Evolutionary conservation across 768 basidiomycete genomes (phyloP).

Genomic region (Suillus placidus): DNA sequence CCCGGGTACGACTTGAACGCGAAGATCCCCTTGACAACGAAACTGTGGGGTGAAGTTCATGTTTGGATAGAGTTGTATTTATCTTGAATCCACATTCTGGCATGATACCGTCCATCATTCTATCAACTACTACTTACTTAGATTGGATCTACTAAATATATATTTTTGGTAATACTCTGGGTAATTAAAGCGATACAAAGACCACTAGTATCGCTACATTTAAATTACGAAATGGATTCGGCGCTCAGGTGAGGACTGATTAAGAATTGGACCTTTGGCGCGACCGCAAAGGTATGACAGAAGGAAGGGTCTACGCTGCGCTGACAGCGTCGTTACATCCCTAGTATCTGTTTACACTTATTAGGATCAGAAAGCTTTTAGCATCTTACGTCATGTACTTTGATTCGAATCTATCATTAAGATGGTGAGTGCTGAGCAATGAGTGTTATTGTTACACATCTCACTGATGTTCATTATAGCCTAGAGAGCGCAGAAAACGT

Average conservation of each 20-base stretch:
- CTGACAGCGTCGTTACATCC: too few relatives aligned
- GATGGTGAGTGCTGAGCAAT: constrained; percentile 34
- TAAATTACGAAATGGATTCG: background rate
- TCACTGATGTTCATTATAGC: constrained; percentile 29
- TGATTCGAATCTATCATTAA: background rate
- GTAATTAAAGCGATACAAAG: background rate
- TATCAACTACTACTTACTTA: background rate
- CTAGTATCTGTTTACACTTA: background rate
- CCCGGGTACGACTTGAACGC: constrained; percentile 13
- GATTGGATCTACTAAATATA: background rate
- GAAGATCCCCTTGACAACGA: constrained; percentile 15
- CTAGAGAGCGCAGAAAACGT: constrained; percentile 44
- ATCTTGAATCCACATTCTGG: background rate
- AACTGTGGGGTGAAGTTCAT: background rate
- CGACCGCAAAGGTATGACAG: background rate
- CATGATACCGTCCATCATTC: background rate
- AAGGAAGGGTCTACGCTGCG: too few relatives aligned
- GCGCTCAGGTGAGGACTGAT: background rate
- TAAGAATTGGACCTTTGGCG: background rate
- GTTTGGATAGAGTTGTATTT: background rate
- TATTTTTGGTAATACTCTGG: background rate
- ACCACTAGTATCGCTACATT: background rate
- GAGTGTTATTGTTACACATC: background rate
- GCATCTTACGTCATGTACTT: background rate
- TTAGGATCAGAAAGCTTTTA: constrained; percentile 2